Evolutionary conservation across 305 asterid species (phyloP).

Genomic region (Fraxinus latifolia): DNA sequence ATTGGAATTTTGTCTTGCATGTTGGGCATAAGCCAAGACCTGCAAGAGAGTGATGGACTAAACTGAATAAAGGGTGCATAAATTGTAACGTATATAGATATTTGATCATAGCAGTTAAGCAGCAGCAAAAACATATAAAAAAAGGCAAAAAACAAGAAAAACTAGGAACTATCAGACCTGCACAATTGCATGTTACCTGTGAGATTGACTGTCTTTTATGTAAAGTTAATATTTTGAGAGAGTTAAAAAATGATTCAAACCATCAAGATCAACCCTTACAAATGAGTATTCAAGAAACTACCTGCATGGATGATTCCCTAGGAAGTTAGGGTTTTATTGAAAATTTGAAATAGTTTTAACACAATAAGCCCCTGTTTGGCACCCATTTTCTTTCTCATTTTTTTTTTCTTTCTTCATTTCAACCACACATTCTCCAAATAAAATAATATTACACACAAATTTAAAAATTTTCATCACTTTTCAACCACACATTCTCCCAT

Average conservation of each 20-base stretch:
- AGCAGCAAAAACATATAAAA: not conserved
- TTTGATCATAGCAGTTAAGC: not conserved
- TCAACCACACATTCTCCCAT: too few relatives aligned
- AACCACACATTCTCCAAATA: too few relatives aligned
- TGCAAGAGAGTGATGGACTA: conserved; percentile 28
- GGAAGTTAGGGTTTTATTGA: not conserved
- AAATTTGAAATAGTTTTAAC: not conserved
- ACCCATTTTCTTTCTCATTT: too few relatives aligned
- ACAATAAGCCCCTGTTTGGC: not conserved
- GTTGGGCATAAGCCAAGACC: conserved; percentile 78
- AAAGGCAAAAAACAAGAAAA: not conserved
- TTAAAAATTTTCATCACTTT: too few relatives aligned
- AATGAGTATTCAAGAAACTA: not conserved
- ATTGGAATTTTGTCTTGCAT: conserved; percentile 63
- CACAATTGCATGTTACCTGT: not conserved
- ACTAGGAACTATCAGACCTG: not conserved
- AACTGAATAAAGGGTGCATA: conserved; percentile 2
- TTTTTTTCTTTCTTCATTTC: too few relatives aligned
- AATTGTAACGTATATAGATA: not conserved
- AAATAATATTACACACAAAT: too few relatives aligned
- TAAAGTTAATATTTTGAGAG: not conserved
- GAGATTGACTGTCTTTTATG: not conserved
- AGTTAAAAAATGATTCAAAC: not conserved
- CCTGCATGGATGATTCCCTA: conserved; percentile 1
- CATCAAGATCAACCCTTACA: not conserved